A percentile compares a stretch with the other conserved stretches of the same genome.
Evolutionary conservation across 257 asterid species (phyloP).

Genomic region (Primulina huaijiensis): DNA sequence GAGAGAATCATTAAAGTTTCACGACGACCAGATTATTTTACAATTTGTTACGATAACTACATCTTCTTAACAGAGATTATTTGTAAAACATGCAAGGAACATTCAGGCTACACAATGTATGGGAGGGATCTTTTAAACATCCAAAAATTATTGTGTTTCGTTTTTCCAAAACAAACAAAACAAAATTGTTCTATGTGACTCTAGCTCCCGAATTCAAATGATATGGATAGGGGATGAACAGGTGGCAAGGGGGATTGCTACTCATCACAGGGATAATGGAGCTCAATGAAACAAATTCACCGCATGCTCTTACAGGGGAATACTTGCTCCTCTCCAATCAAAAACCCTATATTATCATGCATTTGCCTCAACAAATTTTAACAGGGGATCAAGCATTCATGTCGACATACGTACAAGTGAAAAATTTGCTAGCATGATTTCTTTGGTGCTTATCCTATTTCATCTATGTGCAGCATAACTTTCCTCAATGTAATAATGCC

Average conservation of each 20-base stretch:
- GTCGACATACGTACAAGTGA: not conserved
- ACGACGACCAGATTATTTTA: not conserved
- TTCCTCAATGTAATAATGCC: not conserved
- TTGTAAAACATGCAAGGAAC: not conserved
- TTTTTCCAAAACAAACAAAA: not conserved
- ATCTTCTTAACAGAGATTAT: not conserved
- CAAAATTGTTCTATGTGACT: not conserved
- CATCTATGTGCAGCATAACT: not conserved
- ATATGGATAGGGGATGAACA: not conserved
- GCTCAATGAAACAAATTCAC: not conserved
- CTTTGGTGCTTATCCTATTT: not conserved
- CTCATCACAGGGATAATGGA: not conserved
- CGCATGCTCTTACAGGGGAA: constrained; percentile 7
- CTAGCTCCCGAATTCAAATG: not conserved
- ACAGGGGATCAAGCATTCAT: constrained; percentile 1
- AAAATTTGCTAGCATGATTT: not conserved
- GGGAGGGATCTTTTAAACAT: not conserved
- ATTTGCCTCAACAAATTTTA: not conserved
- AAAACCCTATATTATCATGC: not conserved
- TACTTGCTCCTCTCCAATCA: constrained; percentile 10
- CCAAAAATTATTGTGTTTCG: not conserved
- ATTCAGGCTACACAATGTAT: not conserved
- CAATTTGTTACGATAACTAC: not conserved
- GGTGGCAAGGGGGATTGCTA: not conserved
- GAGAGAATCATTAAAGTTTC: not conserved